Percentiles rank a stretch among this genome's conserved stretches.
Evolutionary conservation across 352 stramenopile species (phyloP).

Genomic region (Phytophthora sp.): DNA sequence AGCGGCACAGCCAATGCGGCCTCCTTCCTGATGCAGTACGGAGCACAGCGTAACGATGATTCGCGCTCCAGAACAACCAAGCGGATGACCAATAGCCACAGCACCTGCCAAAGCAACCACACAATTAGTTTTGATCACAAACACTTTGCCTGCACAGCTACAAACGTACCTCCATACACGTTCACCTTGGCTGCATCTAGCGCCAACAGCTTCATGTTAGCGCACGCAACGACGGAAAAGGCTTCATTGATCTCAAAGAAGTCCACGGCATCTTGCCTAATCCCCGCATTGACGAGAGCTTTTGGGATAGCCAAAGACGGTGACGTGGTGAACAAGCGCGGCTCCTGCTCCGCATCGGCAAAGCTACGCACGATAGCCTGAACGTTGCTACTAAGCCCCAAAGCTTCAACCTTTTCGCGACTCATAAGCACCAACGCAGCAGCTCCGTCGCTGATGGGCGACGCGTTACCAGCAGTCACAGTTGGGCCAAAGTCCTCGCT

Average conservation of each 20-base stretch:
- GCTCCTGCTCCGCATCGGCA: constrained; percentile 77
- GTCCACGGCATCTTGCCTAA: constrained; percentile 90
- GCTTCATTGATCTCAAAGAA: constrained; percentile 99
- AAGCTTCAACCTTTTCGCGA: constrained; percentile 64
- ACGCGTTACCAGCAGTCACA: constrained; percentile 96
- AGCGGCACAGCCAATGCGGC: constrained; percentile 89
- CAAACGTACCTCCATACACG: constrained; percentile 89
- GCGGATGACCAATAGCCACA: constrained; percentile 67
- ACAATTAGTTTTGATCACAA: no score
- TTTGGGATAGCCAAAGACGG: constrained; percentile 92
- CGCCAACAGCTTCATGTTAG: constrained; percentile 91
- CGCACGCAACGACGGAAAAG: constrained; percentile 95
- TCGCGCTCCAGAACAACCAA: constrained; percentile 76
- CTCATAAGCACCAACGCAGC: constrained; percentile 95
- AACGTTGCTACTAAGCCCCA: constrained; percentile 61
- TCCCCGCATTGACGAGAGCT: constrained; percentile 74
- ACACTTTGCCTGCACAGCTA: no score
- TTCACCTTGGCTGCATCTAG: constrained; percentile 92
- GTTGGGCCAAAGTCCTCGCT: constrained; percentile 76
- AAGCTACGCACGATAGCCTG: constrained; percentile 75
- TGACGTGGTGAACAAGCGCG: constrained; percentile 94
- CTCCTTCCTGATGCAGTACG: constrained; percentile 92
- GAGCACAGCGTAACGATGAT: constrained; percentile 94
- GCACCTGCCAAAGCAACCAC: constrained; percentile 29
- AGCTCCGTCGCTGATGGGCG: constrained; percentile 96